Conservation (phyloP, 164 flowering plant species). For the Echeveria elegans region DNA sequence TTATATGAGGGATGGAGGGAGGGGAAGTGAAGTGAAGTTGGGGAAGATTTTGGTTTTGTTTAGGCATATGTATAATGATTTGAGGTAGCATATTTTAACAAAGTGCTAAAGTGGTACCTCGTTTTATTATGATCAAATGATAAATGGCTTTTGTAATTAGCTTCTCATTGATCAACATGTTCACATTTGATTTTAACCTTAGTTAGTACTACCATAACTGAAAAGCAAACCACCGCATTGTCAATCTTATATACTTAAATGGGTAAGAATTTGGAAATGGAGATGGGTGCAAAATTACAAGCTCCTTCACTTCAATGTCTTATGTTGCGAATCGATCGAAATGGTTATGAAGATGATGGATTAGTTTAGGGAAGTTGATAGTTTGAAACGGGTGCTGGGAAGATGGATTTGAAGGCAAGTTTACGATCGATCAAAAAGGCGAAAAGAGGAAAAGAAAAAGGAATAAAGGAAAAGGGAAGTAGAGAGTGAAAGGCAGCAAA, state of each 20-base stretch:
- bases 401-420: constrained; percentile 1
- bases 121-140: constrained; percentile 3
- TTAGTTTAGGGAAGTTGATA: too few relatives aligned
- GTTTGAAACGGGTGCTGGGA: constrained; percentile 1
- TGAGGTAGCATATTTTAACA: constrained; percentile 9
- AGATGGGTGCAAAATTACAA: neutral
- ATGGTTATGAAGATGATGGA: too few relatives aligned
- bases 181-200: neutral
- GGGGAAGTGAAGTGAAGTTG: constrained; percentile 13
- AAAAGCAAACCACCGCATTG: neutral
- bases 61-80: constrained; percentile 19
- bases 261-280: neutral
- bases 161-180: neutral
- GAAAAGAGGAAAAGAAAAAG: constrained; percentile 8
- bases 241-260: too few relatives aligned
- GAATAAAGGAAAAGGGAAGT: constrained; percentile 12
- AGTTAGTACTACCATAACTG: neutral
- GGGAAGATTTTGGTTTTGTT: constrained; percentile 23
- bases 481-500: constrained; percentile 5
- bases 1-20: neutral
- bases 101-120: constrained; percentile 5
- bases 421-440: neutral
- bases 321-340: neutral
- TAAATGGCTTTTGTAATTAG: constrained; percentile 4
- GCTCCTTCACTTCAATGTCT: neutral